Evolutionary conservation across 1,139 yeast genomes (phyloP).

Genomic region (Kodamaea sp.): DNA sequence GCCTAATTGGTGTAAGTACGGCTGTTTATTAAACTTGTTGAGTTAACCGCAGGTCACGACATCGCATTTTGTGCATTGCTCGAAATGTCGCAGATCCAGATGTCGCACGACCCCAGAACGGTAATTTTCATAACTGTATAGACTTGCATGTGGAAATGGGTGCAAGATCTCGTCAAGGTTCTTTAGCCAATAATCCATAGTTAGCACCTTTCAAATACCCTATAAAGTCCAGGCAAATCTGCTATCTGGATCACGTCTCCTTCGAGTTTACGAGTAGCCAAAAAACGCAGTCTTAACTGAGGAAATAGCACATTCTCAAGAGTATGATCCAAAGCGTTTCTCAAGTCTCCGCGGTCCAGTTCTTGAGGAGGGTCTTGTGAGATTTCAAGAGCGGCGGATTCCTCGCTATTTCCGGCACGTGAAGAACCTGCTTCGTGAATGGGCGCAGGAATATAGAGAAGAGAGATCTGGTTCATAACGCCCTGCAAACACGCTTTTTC

Average conservation of each 20-base stretch:
- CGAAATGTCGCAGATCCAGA: too few relatives aligned
- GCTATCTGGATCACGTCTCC: slow-evolving; percentile 80
- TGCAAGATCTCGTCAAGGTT: too few relatives aligned
- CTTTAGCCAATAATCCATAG: not conserved
- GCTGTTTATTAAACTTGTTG: too few relatives aligned
- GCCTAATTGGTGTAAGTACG: too few relatives aligned
- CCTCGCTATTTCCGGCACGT: not conserved
- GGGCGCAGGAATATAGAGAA: slow-evolving; percentile 72
- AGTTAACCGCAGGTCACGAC: too few relatives aligned
- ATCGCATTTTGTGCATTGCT: too few relatives aligned
- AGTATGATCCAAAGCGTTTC: slow-evolving; percentile 25
- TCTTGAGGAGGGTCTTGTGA: not conserved
- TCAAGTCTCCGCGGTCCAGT: slow-evolving; percentile 1
- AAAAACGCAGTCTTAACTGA: slow-evolving; percentile 56
- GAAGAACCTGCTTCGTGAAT: slow-evolving; percentile 5
- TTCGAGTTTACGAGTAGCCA: slow-evolving; percentile 59
- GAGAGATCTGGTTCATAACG: slow-evolving; percentile 66
- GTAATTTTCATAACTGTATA: too few relatives aligned
- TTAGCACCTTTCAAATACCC: slow-evolving; percentile 85
- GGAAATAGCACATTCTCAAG: slow-evolving; percentile 71
- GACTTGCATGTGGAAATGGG: too few relatives aligned
- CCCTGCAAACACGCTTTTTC: slow-evolving; percentile 71
- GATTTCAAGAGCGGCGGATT: not conserved
- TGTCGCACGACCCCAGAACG: too few relatives aligned
- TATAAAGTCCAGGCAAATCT: slow-evolving; percentile 85